Conservation (phyloP, 139 green algal genomes). For the Picochlorum sp. region DNA sequence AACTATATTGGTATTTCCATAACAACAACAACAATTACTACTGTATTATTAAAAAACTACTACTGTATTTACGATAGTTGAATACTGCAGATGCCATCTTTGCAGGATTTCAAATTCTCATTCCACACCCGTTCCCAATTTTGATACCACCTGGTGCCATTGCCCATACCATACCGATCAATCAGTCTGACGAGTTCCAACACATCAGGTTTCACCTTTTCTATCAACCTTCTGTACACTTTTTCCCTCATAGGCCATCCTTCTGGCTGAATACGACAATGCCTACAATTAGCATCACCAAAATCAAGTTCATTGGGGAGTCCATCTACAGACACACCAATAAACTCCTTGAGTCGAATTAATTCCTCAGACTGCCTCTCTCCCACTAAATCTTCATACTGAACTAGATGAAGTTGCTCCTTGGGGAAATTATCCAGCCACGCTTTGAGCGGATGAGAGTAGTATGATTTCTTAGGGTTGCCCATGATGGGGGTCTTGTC, state of each 20-base stretch:
- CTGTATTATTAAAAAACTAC: too few relatives aligned
- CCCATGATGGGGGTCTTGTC: neutral
- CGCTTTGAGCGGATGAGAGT: conserved; percentile 7
- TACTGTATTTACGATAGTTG: conserved; percentile 3
- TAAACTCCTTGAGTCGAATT: conserved; percentile 9
- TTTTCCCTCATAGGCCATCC: conserved; percentile 6
- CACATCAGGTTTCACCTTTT: neutral
- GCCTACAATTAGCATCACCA: neutral
- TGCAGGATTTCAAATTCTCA: neutral
- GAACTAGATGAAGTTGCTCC: neutral
- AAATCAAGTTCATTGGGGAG: neutral
- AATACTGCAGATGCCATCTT: conserved; percentile 4
- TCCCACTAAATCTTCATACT: conserved; percentile 14
- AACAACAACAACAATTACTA: too few relatives aligned
- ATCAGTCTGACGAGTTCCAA: neutral
- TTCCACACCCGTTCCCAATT: conserved; percentile 9
- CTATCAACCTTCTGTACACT: conserved; percentile 2
- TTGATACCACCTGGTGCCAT: conserved; percentile 2
- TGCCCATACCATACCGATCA: conserved; percentile 1
- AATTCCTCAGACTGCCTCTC: conserved; percentile 6
- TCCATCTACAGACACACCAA: conserved; percentile 3
- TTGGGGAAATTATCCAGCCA: conserved; percentile 14
- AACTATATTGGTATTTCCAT: too few relatives aligned
- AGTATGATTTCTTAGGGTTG: conserved; percentile 6
- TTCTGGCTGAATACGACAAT: conserved; percentile 8